These are phyloP conservation scores for Eucalyptus decipiens DNA, from an alignment of 345 rosid genomes.

Conservation along the genomic window DNA sequence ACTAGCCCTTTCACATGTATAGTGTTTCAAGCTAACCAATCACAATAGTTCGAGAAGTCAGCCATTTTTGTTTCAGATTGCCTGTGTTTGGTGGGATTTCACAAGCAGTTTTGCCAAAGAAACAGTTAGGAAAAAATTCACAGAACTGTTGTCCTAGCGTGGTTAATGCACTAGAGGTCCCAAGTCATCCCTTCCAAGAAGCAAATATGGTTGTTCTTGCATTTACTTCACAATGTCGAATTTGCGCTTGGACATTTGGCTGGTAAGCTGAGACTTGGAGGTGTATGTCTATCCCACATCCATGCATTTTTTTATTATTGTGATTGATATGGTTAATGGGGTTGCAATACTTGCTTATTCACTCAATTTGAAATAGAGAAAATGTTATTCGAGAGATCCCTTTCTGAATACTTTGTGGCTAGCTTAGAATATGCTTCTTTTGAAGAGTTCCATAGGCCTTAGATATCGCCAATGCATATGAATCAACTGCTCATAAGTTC, in stretches of 20 bases:
- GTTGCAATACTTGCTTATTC: background rate
- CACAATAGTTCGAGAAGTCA: background rate
- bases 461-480: no score
- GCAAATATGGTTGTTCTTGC: no score
- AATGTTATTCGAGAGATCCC: background rate
- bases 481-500: background rate
- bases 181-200: no score
- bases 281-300: background rate
- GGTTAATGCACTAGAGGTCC: no score
- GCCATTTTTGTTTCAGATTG: background rate
- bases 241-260: background rate
- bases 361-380: background rate
- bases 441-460: no score
- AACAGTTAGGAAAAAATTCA: no score
- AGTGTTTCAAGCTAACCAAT: constrained; percentile 1
- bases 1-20: background rate
- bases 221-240: no score
- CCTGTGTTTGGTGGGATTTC: background rate
- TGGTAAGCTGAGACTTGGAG: background rate
- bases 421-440: background rate
- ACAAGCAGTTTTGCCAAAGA: background rate
- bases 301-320: background rate
- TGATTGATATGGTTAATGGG: background rate
- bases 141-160: no score
- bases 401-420: background rate